phyloP scores from a whole-genome alignment of 2,329 filamentous ascomycete genomes.

The Ophiosphaerella herpotricha region DNA sequence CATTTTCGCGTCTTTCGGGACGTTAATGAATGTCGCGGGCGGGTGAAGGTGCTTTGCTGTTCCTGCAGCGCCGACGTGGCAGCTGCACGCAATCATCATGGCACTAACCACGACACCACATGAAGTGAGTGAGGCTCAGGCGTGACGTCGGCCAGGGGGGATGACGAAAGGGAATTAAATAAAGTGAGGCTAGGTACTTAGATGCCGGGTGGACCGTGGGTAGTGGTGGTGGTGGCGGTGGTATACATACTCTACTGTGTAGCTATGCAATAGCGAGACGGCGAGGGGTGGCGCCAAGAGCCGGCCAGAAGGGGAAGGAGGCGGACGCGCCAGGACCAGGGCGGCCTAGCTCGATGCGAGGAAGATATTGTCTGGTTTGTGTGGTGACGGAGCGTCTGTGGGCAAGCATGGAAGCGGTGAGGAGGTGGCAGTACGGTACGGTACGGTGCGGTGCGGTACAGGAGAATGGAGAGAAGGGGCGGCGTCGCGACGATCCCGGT shows the following conservation, averaged over 20 bases:
- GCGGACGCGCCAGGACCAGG: background rate
- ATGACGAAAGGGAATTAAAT: constrained; percentile 8
- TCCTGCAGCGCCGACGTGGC: constrained; percentile 48
- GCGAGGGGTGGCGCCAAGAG: constrained; percentile 1
- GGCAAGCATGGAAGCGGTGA: constrained; percentile 1
- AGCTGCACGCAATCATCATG: constrained; percentile 22
- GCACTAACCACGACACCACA: constrained; percentile 14
- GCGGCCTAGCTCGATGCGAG: background rate
- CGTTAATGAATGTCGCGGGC: constrained; percentile 33
- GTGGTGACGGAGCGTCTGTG: background rate
- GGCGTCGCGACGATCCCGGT: constrained; percentile 27
- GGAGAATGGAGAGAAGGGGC: constrained; percentile 4
- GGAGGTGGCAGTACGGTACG: background rate
- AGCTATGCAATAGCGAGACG: no score
- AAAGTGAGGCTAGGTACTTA: constrained; percentile 14
- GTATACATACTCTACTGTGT: background rate
- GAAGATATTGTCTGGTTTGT: background rate
- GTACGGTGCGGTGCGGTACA: background rate
- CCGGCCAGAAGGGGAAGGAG: background rate
- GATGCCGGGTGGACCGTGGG: constrained; percentile 16
- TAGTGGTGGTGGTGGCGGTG: constrained; percentile 5
- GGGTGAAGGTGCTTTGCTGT: constrained; percentile 37
- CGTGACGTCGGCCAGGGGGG: constrained; percentile 15
- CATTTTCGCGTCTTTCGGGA: constrained; percentile 31
- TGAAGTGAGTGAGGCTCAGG: constrained; percentile 15